Percentiles rank a stretch among this genome's conserved stretches.
Conservation (phyloP, 768 basidiomycete species). For the Suillus luteus region DNA sequence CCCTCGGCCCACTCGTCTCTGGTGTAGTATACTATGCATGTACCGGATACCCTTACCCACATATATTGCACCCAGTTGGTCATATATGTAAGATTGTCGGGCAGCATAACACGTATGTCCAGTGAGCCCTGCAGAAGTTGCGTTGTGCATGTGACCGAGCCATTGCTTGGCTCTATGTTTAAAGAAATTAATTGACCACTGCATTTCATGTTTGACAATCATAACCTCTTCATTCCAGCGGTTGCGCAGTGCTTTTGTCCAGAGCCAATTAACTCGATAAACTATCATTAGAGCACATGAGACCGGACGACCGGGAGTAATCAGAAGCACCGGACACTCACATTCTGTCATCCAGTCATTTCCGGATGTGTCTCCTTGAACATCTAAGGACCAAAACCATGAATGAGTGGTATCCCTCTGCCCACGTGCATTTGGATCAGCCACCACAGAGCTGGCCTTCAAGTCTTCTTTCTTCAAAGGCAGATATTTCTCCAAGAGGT, state of each 20-base stretch:
- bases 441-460: slow-evolving; percentile 7
- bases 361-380: neutral
- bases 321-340: neutral
- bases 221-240: slow-evolving; percentile 9
- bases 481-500: slow-evolving; percentile 3
- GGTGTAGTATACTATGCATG: neutral
- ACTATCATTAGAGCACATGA: neutral
- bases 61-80: too few relatives aligned
- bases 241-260: neutral
- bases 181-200: neutral
- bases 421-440: slow-evolving; percentile 9
- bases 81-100: too few relatives aligned
- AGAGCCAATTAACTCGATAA: slow-evolving; percentile 14
- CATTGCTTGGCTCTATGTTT: neutral
- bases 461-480: slow-evolving; percentile 7
- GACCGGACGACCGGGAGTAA: neutral
- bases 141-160: neutral
- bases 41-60: too few relatives aligned
- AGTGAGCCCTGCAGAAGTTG: neutral
- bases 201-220: neutral
- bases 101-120: neutral
- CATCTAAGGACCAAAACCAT: slow-evolving; percentile 17
- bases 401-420: slow-evolving; percentile 5
- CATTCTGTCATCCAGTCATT: slow-evolving; percentile 18
- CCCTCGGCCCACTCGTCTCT: neutral